Base-by-base conservation (phyloP, 2,329 filamentous ascomycete genomes). In the Ceratocystis variospora region DNA sequence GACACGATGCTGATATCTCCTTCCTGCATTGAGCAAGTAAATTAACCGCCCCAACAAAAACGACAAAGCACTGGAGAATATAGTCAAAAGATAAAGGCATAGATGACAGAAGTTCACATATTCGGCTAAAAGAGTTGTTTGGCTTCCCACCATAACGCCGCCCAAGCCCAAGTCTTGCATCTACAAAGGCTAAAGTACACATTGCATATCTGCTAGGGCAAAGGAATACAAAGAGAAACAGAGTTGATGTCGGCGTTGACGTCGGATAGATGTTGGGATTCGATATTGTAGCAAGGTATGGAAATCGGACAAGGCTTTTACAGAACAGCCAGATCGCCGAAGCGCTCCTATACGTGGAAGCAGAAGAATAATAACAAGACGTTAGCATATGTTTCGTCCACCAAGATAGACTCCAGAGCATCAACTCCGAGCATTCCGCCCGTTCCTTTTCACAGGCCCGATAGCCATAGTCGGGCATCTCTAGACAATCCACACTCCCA, bases 261-360 rank as follows among this genome's bases (percentile, higher is more conserved):
- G 57, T 68, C 45, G 63, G 59, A 31, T 48, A 50, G 50, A 31
- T 41, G 10, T 15, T 12, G 12, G 37, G 37, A 33, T 46, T 67
- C 55, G 66, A 31, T 55, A 12, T 61, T 45, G 55, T 28, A 10
- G 17, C 65, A 41, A 8, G 37, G 37, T 41, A 41, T 41, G 37
- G 12, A 41, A 41, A 41, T 41, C 37, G 37, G 37, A 5, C 37
- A 70, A 71, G 69, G 73, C 73, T 76, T 84, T 85, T 96, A 99
- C 78, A 97, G 83, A 73, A 96, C 81, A 73, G 94, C 93, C 73
- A 97, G 87, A 77, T 97, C 92, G 82, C 94, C 94, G 79, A 97
- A 99, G 85, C 92, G 96, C 86, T 99, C 94, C 93, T 97, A 74
- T 71, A 74, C 61, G 61, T 71, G 57, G n/a, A 5, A 22, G 19